Evolutionary conservation across 208 protist species (phyloP), one percentile per base, ranked within the genome.

Genomic region (Crithidia thermophila): DNA sequence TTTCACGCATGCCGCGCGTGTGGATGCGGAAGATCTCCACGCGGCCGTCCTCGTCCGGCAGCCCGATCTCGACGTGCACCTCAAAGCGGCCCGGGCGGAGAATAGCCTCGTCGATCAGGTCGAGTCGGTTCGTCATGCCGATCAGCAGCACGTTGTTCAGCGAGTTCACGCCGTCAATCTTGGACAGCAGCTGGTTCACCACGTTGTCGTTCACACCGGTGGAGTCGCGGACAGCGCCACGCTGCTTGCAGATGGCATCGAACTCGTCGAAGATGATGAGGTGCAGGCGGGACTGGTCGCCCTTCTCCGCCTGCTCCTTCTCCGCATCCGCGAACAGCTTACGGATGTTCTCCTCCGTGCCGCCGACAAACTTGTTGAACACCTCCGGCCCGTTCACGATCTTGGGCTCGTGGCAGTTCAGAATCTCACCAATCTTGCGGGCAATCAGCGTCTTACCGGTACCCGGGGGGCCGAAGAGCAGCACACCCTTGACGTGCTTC

Each of bases 221-320:
- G 31, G 90, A 95, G 72, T 97, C 94, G 18, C 82, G 77, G 9
- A 85, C 75, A 4, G 85, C 87, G 40, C 98, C 98, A 68, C 98
- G 85, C 79, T 98, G 84, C 76, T 99, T 99, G 79, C 98, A 99
- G 72, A 99, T 99, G 37, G 99, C 97, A 84, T 99, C 99, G 77
- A 99, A 98, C 82, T 99, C 99, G 87, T 99, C 99, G 64, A 99
- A 99, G 68, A 99, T 99, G 72, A 99, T 99, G 28, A 99, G 93
- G 74, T 99, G 99, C 20, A 99, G 75, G 37, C 98, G 82, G 18
- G 88, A 97, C 46, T 97, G 91, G 39, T 99, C 98, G 34, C 96
- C 96, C 65, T 93, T 97, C 30, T 88, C 81, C 3, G 87, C 75
- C 60, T 89, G 73, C 74, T 99, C 98, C 23, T 77, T 85, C 75